These are phyloP conservation scores for Claviceps pazoutovae DNA, from an alignment of 2,329 filamentous ascomycete species.

Conservation along the genomic window DNA sequence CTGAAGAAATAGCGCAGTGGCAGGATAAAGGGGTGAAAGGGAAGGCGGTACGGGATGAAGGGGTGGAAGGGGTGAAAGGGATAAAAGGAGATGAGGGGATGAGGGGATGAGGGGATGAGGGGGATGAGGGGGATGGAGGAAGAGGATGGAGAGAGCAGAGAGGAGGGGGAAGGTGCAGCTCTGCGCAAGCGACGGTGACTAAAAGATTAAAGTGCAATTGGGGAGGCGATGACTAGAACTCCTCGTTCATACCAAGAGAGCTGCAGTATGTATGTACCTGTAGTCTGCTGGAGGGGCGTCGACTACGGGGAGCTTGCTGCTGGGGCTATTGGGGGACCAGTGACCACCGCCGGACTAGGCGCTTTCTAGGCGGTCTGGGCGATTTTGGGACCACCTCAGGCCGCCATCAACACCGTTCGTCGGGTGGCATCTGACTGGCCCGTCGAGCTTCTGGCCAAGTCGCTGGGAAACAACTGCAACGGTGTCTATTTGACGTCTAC, in stretches of 20 bases:
- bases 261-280: too few relatives aligned
- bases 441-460: too few relatives aligned
- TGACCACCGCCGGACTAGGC: too few relatives aligned
- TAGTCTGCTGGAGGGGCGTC: too few relatives aligned
- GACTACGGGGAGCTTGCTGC: too few relatives aligned
- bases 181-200: conserved; percentile 14
- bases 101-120: conserved; percentile 18
- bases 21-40: conserved; percentile 25
- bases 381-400: not conserved
- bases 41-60: conserved; percentile 31
- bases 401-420: not conserved
- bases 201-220: conserved; percentile 12
- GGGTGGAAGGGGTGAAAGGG: conserved; percentile 10
- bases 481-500: too few relatives aligned
- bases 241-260: too few relatives aligned
- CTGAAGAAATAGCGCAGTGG: conserved; percentile 16
- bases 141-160: conserved; percentile 30
- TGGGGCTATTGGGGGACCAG: too few relatives aligned
- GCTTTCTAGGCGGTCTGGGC: not conserved
- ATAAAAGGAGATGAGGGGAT: conserved; percentile 6
- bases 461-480: too few relatives aligned
- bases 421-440: too few relatives aligned
- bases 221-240: not conserved
- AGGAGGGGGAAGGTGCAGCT: conserved; percentile 19
- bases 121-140: conserved; percentile 26